These are phyloP conservation scores for Halophytophthora batemanensis DNA, from an alignment of 352 stramenopile genomes.

Conservation along the genomic window DNA sequence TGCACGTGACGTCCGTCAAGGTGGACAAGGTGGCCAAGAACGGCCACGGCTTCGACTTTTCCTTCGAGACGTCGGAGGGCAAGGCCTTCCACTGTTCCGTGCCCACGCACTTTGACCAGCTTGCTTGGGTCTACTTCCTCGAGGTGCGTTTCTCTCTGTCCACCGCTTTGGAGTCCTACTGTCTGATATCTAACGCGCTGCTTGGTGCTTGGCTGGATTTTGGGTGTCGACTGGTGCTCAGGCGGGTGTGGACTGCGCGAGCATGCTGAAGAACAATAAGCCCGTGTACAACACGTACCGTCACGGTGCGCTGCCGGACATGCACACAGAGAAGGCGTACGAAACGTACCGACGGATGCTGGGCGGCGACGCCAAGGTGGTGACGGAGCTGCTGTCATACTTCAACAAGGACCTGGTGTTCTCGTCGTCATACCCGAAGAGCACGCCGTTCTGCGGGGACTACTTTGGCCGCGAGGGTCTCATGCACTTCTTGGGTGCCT, in stretches of 20 bases:
- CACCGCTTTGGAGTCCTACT: too few relatives aligned
- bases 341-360: conserved; percentile 72
- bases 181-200: too few relatives aligned
- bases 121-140: conserved; percentile 84
- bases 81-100: conserved; percentile 84
- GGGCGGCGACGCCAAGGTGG: conserved; percentile 39
- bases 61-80: conserved; percentile 79
- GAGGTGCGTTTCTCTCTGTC: conserved; percentile 35
- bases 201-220: too few relatives aligned
- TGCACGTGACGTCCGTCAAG: conserved; percentile 76
- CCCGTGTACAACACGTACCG: conserved; percentile 79
- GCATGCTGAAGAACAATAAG: conserved; percentile 84
- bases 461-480: conserved; percentile 85
- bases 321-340: conserved; percentile 76
- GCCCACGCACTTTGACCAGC: conserved; percentile 75
- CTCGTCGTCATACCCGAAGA: conserved; percentile 78
- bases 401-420: conserved; percentile 91
- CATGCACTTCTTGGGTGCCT: conserved; percentile 72
- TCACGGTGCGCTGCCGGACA: conserved; percentile 64
- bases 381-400: conserved; percentile 75
- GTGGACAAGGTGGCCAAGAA: conserved; percentile 77
- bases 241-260: conserved; percentile 71
- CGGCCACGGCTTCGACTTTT: conserved; percentile 80
- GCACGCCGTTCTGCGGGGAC: conserved; percentile 70
- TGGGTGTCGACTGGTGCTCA: conserved; percentile 2